phyloP scores from a whole-genome alignment of 495 filamentous ascomycete species.

The Penicillium ucsense region DNA sequence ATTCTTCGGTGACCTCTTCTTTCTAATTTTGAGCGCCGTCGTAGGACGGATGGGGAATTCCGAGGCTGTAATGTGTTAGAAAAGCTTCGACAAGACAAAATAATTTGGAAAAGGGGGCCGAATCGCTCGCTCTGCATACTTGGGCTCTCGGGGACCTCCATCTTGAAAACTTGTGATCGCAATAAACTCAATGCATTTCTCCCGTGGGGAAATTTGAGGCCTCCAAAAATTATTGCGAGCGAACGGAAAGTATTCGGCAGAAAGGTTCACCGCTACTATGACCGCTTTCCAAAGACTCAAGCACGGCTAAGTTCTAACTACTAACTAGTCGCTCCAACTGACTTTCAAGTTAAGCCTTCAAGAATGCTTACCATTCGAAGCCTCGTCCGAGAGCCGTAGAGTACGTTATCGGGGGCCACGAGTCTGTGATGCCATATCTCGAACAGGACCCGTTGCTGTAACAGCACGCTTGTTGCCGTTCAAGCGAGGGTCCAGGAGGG shows the following conservation, averaged over 20 bases:
- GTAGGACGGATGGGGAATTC: neutral
- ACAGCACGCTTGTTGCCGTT: no score
- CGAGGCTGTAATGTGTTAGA: neutral
- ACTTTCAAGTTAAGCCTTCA: no score
- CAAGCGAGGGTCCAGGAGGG: no score
- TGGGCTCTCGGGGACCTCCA: neutral
- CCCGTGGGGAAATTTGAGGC: neutral
- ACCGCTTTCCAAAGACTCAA: neutral
- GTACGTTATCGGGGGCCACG: no score
- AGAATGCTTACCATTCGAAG: no score
- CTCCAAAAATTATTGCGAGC: conserved; percentile 6
- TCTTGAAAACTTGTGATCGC: neutral
- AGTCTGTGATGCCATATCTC: no score
- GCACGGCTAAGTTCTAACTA: no score
- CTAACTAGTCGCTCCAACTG: no score
- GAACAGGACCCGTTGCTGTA: no score
- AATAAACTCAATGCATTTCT: neutral
- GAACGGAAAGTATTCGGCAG: neutral
- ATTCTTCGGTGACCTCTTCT: conserved; percentile 6
- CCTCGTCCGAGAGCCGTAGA: no score
- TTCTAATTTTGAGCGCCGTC: neutral
- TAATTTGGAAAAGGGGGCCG: no score
- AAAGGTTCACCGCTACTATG: conserved; percentile 1
- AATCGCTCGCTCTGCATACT: neutral
- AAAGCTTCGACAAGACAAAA: neutral